A percentile compares a stretch with the other conserved stretches of the same genome.
Conservation (phyloP, 495 filamentous ascomycete species). For the Alectoria sarmentosa region DNA sequence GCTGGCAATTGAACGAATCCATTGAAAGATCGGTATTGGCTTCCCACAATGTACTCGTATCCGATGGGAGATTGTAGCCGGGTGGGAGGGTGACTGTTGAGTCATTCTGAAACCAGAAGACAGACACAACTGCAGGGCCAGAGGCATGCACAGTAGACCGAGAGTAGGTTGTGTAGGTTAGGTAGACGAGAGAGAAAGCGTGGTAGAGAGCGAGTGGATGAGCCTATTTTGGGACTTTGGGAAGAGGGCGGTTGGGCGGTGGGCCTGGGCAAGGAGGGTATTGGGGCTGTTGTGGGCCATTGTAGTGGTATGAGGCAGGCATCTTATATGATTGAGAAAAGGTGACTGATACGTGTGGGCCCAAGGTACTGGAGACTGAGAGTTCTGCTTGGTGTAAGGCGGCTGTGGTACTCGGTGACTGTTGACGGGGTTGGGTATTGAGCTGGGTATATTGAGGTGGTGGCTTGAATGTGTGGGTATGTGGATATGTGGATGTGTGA, state of each 20-base stretch:
- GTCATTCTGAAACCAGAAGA: neutral
- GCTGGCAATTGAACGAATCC: neutral
- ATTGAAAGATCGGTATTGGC: neutral
- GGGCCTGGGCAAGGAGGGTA: conserved; percentile 28
- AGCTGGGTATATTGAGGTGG: too few species aligned
- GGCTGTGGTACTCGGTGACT: neutral
- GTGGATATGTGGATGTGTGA: conserved; percentile 44
- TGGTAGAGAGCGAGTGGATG: neutral
- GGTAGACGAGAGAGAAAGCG: neutral
- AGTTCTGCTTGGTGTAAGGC: neutral
- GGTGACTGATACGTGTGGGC: too few species aligned
- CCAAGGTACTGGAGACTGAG: neutral
- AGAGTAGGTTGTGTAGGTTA: neutral
- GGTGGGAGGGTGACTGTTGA: neutral
- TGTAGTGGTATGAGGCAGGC: conserved; percentile 21
- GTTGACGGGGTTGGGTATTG: neutral
- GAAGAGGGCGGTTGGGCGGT: conserved; percentile 28
- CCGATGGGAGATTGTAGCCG: neutral
- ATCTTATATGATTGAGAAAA: conserved; percentile 13
- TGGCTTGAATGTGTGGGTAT: conserved; percentile 47
- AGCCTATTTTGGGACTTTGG: conserved; percentile 24
- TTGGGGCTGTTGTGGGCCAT: conserved; percentile 18
- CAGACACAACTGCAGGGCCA: neutral
- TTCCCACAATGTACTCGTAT: neutral
- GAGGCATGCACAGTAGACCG: neutral